Conservation (phyloP, 2,329 filamentous ascomycete species). For the Stagonosporopsis cucurbitacearum region DNA sequence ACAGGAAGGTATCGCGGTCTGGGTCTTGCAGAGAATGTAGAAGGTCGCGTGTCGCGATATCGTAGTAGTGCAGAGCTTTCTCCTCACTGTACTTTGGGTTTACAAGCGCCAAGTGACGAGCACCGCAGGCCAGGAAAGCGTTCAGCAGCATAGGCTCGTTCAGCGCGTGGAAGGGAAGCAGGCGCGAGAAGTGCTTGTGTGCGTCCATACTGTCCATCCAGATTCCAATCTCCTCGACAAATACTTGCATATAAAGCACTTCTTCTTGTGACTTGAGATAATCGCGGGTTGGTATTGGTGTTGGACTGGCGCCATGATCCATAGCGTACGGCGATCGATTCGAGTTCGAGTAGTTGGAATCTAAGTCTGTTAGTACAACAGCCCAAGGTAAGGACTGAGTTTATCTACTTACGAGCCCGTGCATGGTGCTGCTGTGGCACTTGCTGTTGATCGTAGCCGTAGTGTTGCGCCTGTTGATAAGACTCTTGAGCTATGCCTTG, state of each 20-base stretch:
- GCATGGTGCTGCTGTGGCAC: slow-evolving; percentile 38
- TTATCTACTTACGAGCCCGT: slow-evolving; percentile 28
- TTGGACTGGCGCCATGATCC: slow-evolving; percentile 33
- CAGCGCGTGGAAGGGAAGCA: slow-evolving; percentile 83
- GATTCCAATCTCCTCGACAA: slow-evolving; percentile 84
- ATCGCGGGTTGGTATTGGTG: slow-evolving; percentile 55
- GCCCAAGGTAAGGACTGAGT: not conserved
- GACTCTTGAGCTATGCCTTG: slow-evolving; percentile 57
- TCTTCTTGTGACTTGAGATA: slow-evolving; percentile 78
- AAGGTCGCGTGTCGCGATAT: slow-evolving; percentile 80
- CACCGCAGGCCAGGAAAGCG: slow-evolving; percentile 86
- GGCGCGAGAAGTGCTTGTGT: slow-evolving; percentile 82
- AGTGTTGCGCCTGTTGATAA: slow-evolving; percentile 54
- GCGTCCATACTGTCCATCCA: slow-evolving; percentile 96
- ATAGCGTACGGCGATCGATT: slow-evolving; percentile 35
- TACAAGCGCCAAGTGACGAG: slow-evolving; percentile 76
- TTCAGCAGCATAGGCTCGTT: slow-evolving; percentile 87
- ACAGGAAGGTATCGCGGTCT: slow-evolving; percentile 81
- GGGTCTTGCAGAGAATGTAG: slow-evolving; percentile 81
- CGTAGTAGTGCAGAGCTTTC: slow-evolving; percentile 82
- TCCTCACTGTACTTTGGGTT: slow-evolving; percentile 75
- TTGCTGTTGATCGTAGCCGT: slow-evolving; percentile 48
- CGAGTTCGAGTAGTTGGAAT: slow-evolving; percentile 34
- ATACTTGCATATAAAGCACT: slow-evolving; percentile 87
- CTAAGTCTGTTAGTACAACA: slow-evolving; percentile 22